These are phyloP conservation scores for Obba rivulosa DNA, from an alignment of 768 basidiomycete genomes.

Conservation along the genomic window DNA sequence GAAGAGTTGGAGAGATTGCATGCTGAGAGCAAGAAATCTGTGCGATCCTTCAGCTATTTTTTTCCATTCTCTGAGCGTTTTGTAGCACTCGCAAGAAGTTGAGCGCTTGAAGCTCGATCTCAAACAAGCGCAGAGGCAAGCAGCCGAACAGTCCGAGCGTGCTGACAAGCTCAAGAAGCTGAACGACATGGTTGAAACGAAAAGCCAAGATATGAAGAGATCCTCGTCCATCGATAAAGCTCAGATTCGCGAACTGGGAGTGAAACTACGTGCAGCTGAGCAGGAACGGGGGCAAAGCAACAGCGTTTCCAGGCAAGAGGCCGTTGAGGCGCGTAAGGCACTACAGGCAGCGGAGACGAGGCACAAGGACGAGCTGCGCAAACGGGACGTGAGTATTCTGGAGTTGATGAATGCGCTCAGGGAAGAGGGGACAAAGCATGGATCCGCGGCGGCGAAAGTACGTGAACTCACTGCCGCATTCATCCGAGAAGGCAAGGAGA, in stretches of 20 bases:
- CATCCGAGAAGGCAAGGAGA: too few species aligned
- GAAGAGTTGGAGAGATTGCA: slow-evolving; percentile 61
- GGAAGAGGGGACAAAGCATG: slow-evolving; percentile 47
- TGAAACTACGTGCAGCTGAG: slow-evolving; percentile 52
- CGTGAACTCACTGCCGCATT: slow-evolving; percentile 27
- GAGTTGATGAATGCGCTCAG: slow-evolving; percentile 51
- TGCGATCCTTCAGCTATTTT: slow-evolving; percentile 27
- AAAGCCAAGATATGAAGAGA: slow-evolving; percentile 59
- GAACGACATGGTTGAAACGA: slow-evolving; percentile 48
- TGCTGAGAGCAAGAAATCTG: slow-evolving; percentile 59
- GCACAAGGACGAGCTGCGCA: slow-evolving; percentile 49
- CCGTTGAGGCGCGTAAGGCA: slow-evolving; percentile 44
- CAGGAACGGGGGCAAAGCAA: slow-evolving; percentile 49
- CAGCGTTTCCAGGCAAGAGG: slow-evolving; percentile 51
- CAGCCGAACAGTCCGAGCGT: slow-evolving; percentile 46
- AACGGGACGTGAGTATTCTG: slow-evolving; percentile 45
- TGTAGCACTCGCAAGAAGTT: slow-evolving; percentile 56
- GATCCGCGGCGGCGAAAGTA: slow-evolving; percentile 38
- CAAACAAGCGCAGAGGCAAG: slow-evolving; percentile 39
- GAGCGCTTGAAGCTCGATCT: slow-evolving; percentile 57
- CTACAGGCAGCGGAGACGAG: slow-evolving; percentile 44
- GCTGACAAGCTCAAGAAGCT: slow-evolving; percentile 62
- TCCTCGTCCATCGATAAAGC: slow-evolving; percentile 41
- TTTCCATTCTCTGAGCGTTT: not conserved
- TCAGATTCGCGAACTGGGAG: slow-evolving; percentile 58